Conservation (phyloP, 768 basidiomycete species). For the Pleurotus salmoneostramineus region DNA sequence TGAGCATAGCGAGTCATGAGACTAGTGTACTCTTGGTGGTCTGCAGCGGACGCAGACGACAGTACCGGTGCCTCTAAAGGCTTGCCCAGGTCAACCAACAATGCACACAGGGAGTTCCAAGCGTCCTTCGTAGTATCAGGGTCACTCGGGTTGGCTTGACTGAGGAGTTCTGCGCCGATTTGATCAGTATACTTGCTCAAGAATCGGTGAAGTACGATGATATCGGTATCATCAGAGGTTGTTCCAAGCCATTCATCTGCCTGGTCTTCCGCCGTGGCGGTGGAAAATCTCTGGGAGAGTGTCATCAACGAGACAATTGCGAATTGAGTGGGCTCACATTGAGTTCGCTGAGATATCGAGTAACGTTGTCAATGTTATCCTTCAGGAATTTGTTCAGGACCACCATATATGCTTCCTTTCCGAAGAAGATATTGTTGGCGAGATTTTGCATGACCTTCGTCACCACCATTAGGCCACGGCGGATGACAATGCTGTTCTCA, state of each 20-base stretch:
- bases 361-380: slow-evolving; percentile 68
- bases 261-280: slow-evolving; percentile 47
- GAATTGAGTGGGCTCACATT: slow-evolving; percentile 40
- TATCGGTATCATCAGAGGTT: slow-evolving; percentile 81
- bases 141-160: slow-evolving; percentile 57
- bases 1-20: slow-evolving; percentile 63
- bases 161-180: slow-evolving; percentile 82
- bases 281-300: slow-evolving; percentile 29
- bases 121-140: slow-evolving; percentile 72
- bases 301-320: background rate
- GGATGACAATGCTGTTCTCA: slow-evolving; percentile 48
- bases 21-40: slow-evolving; percentile 64
- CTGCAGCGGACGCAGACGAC: slow-evolving; percentile 39
- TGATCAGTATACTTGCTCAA: slow-evolving; percentile 84
- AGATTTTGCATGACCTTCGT: slow-evolving; percentile 92
- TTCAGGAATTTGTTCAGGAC: slow-evolving; percentile 72
- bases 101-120: slow-evolving; percentile 77
- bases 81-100: slow-evolving; percentile 75
- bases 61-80: slow-evolving; percentile 63
- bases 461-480: slow-evolving; percentile 80
- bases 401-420: slow-evolving; percentile 86
- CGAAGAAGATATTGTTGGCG: slow-evolving; percentile 92
- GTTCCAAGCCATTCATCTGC: slow-evolving; percentile 71
- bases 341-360: slow-evolving; percentile 64
- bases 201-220: slow-evolving; percentile 79